phyloP scores from a whole-genome alignment of 1,139 yeast species.

The Sugiyamaella grinbergsii region DNA sequence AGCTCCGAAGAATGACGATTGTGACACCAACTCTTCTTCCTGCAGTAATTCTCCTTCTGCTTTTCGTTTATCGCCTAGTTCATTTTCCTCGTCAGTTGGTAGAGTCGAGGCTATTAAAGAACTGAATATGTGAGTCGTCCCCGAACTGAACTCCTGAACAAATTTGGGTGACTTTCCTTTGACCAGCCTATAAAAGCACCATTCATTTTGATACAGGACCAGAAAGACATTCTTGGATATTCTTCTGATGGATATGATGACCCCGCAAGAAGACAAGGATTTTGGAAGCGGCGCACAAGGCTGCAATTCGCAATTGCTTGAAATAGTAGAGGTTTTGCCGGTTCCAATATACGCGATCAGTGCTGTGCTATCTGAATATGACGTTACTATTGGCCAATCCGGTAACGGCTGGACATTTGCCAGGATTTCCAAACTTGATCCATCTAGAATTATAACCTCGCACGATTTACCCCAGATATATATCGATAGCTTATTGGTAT shows the following conservation, averaged over 20 bases:
- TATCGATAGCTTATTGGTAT: background rate
- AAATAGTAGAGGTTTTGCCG: background rate
- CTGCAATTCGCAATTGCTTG: background rate
- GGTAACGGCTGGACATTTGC: slow-evolving; percentile 1
- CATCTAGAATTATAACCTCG: slow-evolving; percentile 8
- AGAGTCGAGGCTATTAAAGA: slow-evolving; percentile 21
- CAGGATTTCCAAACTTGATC: background rate
- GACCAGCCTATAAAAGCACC: slow-evolving; percentile 13
- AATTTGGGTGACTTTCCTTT: background rate
- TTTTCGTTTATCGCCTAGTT: background rate
- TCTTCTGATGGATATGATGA: background rate
- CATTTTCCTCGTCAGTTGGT: background rate
- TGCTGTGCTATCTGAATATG: background rate
- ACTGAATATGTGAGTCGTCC: slow-evolving; percentile 26
- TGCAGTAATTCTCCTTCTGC: background rate
- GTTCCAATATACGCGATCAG: background rate
- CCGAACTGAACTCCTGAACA: slow-evolving; percentile 30
- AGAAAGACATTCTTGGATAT: slow-evolving; percentile 9
- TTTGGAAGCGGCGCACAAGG: background rate
- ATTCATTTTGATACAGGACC: slow-evolving; percentile 9
- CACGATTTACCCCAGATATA: slow-evolving; percentile 18
- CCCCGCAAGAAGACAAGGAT: background rate
- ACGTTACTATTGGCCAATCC: slow-evolving; percentile 17
- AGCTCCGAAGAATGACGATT: slow-evolving; percentile 28
- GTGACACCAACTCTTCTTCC: background rate